phyloP scores from a whole-genome alignment of 306 rosid genomes.

The Cucurbita maxima region DNA sequence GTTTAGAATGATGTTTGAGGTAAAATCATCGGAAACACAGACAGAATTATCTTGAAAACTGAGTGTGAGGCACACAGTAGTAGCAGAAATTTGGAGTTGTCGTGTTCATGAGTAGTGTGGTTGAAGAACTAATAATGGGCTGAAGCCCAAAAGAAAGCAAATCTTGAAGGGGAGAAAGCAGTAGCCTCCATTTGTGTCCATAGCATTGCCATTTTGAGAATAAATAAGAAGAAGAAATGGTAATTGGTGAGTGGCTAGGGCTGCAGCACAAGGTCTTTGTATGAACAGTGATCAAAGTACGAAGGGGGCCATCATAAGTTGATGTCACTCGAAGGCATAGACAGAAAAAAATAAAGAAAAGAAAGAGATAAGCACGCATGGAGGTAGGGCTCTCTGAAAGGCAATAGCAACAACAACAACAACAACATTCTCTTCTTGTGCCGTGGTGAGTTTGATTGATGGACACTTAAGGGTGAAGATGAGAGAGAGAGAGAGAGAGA shows the following conservation, averaged over 20 bases:
- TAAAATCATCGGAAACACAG: too few relatives aligned
- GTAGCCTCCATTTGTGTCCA: too few relatives aligned
- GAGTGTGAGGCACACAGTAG: too few relatives aligned
- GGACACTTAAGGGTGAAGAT: not conserved
- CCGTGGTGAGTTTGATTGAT: slow-evolving; percentile 20
- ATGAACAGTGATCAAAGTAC: not conserved
- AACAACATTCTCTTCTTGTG: slow-evolving; percentile 24
- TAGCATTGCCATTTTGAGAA: not conserved
- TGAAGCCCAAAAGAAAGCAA: too few relatives aligned
- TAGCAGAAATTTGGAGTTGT: too few relatives aligned
- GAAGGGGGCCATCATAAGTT: too few relatives aligned
- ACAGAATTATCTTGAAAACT: too few relatives aligned
- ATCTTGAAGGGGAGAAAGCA: too few relatives aligned
- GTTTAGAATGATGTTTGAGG: too few relatives aligned
- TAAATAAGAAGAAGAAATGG: slow-evolving; percentile 1
- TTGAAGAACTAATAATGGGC: too few relatives aligned
- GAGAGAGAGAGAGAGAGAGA: slow-evolving; percentile 10
- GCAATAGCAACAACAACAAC: slow-evolving; percentile 18
- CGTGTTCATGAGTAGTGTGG: too few relatives aligned
- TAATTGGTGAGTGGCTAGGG: slow-evolving; percentile 45
- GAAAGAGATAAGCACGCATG: slow-evolving; percentile 74
- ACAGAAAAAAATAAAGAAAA: not conserved
- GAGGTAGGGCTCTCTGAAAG: slow-evolving; percentile 7
- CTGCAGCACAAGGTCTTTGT: slow-evolving; percentile 12
- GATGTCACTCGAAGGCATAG: slow-evolving; percentile 4